These are phyloP conservation scores for Shiraia sp. DNA, from an alignment of 2,329 filamentous ascomycete genomes.

Conservation along the genomic window DNA sequence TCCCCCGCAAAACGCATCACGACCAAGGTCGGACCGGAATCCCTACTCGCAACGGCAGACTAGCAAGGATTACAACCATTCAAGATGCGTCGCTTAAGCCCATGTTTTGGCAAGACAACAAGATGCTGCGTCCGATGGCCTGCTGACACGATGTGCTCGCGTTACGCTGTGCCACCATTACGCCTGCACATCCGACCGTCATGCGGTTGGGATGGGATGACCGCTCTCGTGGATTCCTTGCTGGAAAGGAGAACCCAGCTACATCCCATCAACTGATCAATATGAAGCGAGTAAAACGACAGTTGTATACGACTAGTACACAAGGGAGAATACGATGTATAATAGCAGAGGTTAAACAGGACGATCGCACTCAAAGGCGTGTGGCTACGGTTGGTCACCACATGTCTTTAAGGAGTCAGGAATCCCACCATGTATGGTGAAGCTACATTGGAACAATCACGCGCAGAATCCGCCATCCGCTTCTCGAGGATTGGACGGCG, in stretches of 20 bases:
- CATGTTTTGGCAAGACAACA: constrained; percentile 5
- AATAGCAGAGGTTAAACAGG: too few species aligned
- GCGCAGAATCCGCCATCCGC: background rate
- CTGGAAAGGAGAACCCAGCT: constrained; percentile 9
- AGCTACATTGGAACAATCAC: background rate
- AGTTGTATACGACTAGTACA: too few species aligned
- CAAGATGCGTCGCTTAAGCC: constrained; percentile 7
- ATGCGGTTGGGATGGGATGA: constrained; percentile 3
- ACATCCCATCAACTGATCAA: constrained; percentile 1
- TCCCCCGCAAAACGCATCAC: constrained; percentile 30
- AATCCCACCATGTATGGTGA: background rate
- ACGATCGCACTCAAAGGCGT: too few species aligned
- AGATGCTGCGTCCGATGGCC: constrained; percentile 5
- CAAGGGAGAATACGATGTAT: too few species aligned
- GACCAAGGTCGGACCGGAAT: constrained; percentile 21
- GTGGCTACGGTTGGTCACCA: too few species aligned
- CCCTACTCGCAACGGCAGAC: constrained; percentile 13
- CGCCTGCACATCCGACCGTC: constrained; percentile 1
- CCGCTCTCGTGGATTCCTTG: background rate
- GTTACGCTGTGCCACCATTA: constrained; percentile 5
- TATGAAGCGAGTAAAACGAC: background rate
- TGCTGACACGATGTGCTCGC: constrained; percentile 8
- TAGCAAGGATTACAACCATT: constrained; percentile 16
- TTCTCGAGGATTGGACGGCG: constrained; percentile 3
- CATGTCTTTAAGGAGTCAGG: too few species aligned